Evolutionary conservation across 768 basidiomycete species (phyloP).

Genomic region (Termitomyces sp.): DNA sequence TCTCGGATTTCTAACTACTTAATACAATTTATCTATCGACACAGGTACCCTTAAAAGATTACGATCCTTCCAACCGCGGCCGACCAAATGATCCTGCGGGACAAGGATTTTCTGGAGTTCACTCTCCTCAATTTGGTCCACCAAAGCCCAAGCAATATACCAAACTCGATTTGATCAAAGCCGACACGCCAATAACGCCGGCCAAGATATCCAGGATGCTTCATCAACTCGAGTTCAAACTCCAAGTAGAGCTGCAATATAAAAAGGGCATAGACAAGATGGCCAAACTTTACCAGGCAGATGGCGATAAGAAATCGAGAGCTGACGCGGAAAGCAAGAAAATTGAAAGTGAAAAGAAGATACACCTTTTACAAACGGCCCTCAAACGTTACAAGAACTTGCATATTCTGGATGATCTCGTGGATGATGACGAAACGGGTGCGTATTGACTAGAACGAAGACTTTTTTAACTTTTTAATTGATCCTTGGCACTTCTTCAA

Average conservation of each 20-base stretch:
- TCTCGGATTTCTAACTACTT: background rate
- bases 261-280: conserved; percentile 99
- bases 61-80: conserved; percentile 35
- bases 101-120: conserved; percentile 27
- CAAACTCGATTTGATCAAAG: conserved; percentile 93
- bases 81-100: conserved; percentile 38
- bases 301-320: conserved; percentile 95
- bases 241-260: conserved; percentile 97
- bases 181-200: conserved; percentile 93
- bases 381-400: conserved; percentile 96
- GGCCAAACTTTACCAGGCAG: conserved; percentile 93
- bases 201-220: conserved; percentile 97
- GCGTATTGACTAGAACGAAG: conserved; percentile 16
- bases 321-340: conserved; percentile 92
- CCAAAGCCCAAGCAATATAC: conserved; percentile 66
- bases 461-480: background rate
- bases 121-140: conserved; percentile 32
- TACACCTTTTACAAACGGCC: conserved; percentile 86
- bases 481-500: conserved; percentile 9
- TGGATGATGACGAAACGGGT: conserved; percentile 82
- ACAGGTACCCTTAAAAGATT: conserved; percentile 53
- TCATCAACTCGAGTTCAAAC: conserved; percentile 98
- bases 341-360: conserved; percentile 95
- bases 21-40: conserved; percentile 1
- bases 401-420: conserved; percentile 86